Base-by-base conservation (phyloP, 139 green algal species). In the Auxenochlorella pyrenoidosa region DNA sequence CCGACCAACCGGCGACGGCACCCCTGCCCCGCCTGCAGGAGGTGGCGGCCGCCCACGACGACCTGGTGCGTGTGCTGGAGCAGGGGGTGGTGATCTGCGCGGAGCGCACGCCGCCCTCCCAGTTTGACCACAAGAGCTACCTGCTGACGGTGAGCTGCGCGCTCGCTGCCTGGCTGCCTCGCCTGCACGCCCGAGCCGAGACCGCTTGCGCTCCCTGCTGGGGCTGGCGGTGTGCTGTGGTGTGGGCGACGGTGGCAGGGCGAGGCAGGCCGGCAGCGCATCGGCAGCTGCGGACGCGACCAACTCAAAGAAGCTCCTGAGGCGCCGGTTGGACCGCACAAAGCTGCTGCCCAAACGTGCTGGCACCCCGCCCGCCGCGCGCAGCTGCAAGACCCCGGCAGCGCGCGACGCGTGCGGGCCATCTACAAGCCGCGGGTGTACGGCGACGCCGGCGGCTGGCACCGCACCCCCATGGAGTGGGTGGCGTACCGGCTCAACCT, bases 401-500 rank as follows among this genome's bases (percentile, higher is more conserved):
- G 87, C 40, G 88, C 75, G 15, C 34, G 22, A 12, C 66, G 84
- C 36, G 66, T 94, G 47, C 77, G 88, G 5, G 88, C 90, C 28
- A 83, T 97, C 40, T 96, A 97, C 91, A 97, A 97, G 90, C 95
- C 95, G 3, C 79, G 87, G 0, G 89, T 97, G 66, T 88, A 94
- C 43, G 95, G 94, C 32, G 91, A 98, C 83, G 92, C 92, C 15
- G 93, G 95, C 18, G 95, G 95, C 66, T 98, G 95, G 95, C 95
- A 98, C 88, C 89, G 95, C 24, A 92, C 92, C 24, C 87, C 89
- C 26, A 94, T 97, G n/a, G 95, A 98, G 90, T 93, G 83, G 79
- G 94, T 95, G 38, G 95, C 95, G 0, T 98, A 98, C 83, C 88
- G 95, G 76, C 92, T 98, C 34, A 97, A 96, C 91, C 89, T 97